Conservation (phyloP, 2,329 filamentous ascomycete species). For the Tolypocladium ovalisporum region DNA sequence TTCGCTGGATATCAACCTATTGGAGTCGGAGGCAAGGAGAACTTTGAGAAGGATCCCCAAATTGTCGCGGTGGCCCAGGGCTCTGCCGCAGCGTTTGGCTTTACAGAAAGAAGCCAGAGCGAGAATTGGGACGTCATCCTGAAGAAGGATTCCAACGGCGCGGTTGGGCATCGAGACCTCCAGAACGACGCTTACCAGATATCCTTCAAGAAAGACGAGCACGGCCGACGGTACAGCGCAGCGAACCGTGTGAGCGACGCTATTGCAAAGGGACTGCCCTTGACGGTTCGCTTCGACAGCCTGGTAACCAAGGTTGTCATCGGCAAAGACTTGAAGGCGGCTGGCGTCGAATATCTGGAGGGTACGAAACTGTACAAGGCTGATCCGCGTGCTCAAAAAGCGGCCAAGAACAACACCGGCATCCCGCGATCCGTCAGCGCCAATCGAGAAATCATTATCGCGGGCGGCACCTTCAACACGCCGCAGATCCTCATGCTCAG, state of each 20-base stretch:
- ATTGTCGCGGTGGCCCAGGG: constrained; percentile 27
- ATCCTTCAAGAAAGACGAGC: not conserved
- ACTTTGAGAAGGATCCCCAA: constrained; percentile 10
- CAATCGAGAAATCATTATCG: constrained; percentile 35
- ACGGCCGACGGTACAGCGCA: not conserved
- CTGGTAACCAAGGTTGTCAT: constrained; percentile 27
- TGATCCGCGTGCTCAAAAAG: constrained; percentile 9
- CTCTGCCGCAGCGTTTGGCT: not conserved
- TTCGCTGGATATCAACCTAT: constrained; percentile 26
- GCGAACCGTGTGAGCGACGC: constrained; percentile 7
- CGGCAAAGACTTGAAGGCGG: constrained; percentile 19
- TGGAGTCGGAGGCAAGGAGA: constrained; percentile 2
- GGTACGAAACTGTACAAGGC: constrained; percentile 12
- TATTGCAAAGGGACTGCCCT: constrained; percentile 9
- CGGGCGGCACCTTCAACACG: constrained; percentile 37
- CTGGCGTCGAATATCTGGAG: constrained; percentile 20
- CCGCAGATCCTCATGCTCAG: constrained; percentile 41
- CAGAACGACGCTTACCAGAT: not conserved
- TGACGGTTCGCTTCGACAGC: constrained; percentile 11
- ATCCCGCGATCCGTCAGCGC: constrained; percentile 12
- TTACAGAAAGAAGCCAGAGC: not conserved
- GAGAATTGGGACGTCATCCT: not conserved
- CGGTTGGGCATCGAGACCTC: not conserved
- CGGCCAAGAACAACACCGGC: constrained; percentile 1
- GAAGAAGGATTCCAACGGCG: not conserved